These are phyloP conservation scores for Lentinula aciculospora DNA, from an alignment of 768 basidiomycete species.

Conservation along the genomic window DNA sequence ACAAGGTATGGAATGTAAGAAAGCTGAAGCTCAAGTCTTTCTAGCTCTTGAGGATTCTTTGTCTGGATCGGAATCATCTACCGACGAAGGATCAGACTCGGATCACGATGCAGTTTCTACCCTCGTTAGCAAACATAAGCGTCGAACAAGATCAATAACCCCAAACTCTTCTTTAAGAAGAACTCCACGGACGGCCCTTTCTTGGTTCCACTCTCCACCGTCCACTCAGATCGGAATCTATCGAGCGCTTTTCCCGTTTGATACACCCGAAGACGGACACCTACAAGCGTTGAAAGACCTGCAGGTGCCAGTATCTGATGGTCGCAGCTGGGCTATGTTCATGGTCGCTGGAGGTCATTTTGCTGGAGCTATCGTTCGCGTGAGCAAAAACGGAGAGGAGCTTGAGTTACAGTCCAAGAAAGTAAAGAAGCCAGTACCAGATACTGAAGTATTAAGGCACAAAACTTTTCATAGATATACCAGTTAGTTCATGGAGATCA, in stretches of 20 bases:
- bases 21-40: background rate
- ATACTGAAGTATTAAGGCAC: conserved; percentile 77
- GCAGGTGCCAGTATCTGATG: conserved; percentile 48
- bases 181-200: conserved; percentile 56
- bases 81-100: conserved; percentile 38
- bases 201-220: conserved; percentile 88
- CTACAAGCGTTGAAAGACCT: conserved; percentile 59
- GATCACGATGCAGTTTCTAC: conserved; percentile 63
- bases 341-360: conserved; percentile 99
- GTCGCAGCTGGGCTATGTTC: conserved; percentile 87
- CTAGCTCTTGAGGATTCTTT: conserved; percentile 80
- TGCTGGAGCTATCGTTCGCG: conserved; percentile 83
- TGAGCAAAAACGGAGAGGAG: conserved; percentile 49
- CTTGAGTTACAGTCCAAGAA: conserved; percentile 38
- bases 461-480: conserved; percentile 99
- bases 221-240: conserved; percentile 90
- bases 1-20: background rate
- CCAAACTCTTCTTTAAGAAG: conserved; percentile 27
- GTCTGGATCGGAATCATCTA: conserved; percentile 85
- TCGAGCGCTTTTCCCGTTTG: conserved; percentile 63
- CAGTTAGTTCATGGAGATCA: conserved; percentile 48
- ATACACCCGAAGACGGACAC: conserved; percentile 37
- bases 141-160: conserved; percentile 37
- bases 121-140: conserved; percentile 59
- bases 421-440: conserved; percentile 61